These are phyloP conservation scores for Saposhnikovia divaricata DNA, from an alignment of 129 eudicot genomes.

Conservation along the genomic window DNA sequence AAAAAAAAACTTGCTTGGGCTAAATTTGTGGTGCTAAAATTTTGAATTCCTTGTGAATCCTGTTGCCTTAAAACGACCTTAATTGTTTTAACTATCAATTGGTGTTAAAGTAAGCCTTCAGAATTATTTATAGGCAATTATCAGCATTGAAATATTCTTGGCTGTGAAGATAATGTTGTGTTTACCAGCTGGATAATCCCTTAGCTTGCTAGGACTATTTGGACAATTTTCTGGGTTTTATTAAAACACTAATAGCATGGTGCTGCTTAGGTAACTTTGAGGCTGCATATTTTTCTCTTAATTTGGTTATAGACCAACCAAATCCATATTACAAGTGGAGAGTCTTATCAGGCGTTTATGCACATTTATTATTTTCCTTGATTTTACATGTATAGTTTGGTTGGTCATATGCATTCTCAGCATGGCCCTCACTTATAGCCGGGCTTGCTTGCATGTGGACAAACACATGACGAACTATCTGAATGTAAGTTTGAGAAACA, in stretches of 20 bases:
- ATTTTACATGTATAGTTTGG: background rate
- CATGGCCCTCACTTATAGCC: background rate
- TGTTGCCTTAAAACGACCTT: background rate
- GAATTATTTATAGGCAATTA: background rate
- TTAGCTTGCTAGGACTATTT: background rate
- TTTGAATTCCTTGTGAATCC: background rate
- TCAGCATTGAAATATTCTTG: background rate
- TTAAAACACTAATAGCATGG: background rate
- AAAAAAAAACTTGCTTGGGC: background rate
- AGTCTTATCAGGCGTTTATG: background rate
- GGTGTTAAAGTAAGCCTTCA: background rate
- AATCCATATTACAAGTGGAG: background rate
- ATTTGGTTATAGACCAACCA: background rate
- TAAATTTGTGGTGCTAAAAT: background rate
- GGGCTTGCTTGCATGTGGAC: background rate
- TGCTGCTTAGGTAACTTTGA: background rate
- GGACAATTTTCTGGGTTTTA: background rate
- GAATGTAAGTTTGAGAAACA: background rate
- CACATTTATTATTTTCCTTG: background rate
- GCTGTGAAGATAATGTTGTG: background rate
- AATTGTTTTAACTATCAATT: background rate
- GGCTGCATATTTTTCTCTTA: background rate
- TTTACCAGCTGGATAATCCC: background rate
- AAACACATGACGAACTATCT: background rate
- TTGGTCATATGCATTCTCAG: conserved; percentile 4